Conservation (phyloP, 225 moss, liverwort and hornwort species). For the Thuidium tamariscinum region DNA sequence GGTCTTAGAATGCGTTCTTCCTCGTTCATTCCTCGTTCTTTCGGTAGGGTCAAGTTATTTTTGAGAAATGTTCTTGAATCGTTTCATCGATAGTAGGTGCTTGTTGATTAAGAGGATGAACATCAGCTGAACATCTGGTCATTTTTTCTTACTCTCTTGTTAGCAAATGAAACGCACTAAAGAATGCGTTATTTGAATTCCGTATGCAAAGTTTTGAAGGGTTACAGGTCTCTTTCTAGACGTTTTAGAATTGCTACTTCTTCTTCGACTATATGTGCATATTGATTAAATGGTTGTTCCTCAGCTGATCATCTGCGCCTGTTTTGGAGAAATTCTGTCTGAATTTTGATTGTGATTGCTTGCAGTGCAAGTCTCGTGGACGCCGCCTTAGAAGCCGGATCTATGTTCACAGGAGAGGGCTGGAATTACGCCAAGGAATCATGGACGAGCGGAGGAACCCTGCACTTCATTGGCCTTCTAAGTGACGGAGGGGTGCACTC, state of each 20-base stretch:
- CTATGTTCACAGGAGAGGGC: slow-evolving; percentile 63
- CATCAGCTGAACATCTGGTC: neutral
- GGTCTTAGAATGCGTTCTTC: neutral
- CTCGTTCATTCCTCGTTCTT: neutral
- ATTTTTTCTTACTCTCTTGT: neutral
- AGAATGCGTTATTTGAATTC: neutral
- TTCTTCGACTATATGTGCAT: neutral
- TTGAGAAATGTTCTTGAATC: neutral
- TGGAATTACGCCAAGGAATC: slow-evolving; percentile 66
- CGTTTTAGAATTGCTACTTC: neutral
- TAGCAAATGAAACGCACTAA: neutral
- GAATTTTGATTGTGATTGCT: neutral
- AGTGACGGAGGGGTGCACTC: slow-evolving; percentile 92
- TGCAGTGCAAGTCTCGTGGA: slow-evolving; percentile 85
- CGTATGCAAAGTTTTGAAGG: too few relatives aligned
- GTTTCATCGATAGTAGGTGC: neutral
- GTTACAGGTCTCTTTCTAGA: neutral
- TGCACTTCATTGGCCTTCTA: slow-evolving; percentile 78
- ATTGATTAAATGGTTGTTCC: neutral
- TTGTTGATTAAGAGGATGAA: neutral
- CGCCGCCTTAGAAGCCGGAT: slow-evolving; percentile 40
- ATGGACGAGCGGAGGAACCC: slow-evolving; percentile 52
- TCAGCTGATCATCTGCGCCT: neutral
- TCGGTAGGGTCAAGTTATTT: neutral
- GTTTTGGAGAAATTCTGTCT: neutral